Base-by-base conservation (phyloP, 2,329 filamentous ascomycete species). In the Colletotrichum eremochloae region DNA sequence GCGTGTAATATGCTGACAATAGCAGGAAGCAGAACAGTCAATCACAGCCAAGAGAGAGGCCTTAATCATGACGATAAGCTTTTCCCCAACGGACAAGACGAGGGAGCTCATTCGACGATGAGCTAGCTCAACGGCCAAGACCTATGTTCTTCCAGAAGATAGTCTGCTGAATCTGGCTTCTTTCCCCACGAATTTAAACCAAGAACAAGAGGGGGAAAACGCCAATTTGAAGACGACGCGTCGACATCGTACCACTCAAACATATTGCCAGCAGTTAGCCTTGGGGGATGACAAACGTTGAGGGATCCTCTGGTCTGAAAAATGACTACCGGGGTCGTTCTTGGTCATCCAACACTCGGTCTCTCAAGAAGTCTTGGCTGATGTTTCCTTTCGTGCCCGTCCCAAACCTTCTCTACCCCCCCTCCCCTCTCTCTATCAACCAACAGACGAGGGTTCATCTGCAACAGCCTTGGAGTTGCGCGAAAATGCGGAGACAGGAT, bases 211-310 rank as follows among this genome's bases (percentile, higher is more conserved):
- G 5, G 20, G 38, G 6, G 46, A 18, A 12, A 7, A 5, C 46
- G 6, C 44, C 46, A 46, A 42, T 11, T 50, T 29, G 12, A n/a
- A 48, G 33, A 42, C 31, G 52, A 57, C 53, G 58, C 53, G 46
- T 15, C 53, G 48, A 24, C 48, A 68, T 68, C 42, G 68, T 36
- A 29, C 68, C 68, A 63, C 57, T 71, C 48, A 31, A 55, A 50
- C 56, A 48, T 56, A 18, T 56, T 15, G 36, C 46, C 33, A 63
- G n/a, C 50, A 52, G 29, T 53, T 14, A 63, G 20, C n/a, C 36
- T 52, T 24, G 36, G 48, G 46, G 11, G 11, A 24, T 42, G 44
- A 29, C 14, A n/a, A 24, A 46, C 42, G 29, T 62, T 18, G 40
- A 58, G 38, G 36, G n/a, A 14, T 40, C 14, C 55, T 40, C 29